Evolutionary conservation across 345 rosid genomes (phyloP).

Genomic region (Populus davidiana): DNA sequence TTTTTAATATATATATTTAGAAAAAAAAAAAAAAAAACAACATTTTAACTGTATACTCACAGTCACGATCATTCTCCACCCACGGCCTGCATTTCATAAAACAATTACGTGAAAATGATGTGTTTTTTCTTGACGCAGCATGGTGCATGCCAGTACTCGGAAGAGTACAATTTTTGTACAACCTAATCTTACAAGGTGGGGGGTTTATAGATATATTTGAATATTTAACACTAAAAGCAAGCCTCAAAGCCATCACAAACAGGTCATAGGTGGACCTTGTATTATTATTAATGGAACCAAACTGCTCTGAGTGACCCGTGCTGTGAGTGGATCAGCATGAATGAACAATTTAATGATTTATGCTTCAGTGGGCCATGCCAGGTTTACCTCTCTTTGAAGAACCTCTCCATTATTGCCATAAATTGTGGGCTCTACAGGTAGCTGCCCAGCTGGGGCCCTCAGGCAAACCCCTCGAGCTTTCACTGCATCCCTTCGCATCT

Average conservation of each 20-base stretch:
- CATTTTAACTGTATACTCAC: too few relatives aligned
- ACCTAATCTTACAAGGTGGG: not conserved
- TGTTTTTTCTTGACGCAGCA: not conserved
- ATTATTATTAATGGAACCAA: not conserved
- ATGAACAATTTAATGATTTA: not conserved
- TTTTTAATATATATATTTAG: too few relatives aligned
- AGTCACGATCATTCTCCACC: not conserved
- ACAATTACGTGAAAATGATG: not conserved
- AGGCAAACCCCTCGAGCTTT: constrained; percentile 8
- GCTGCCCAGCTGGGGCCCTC: not conserved
- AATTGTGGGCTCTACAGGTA: constrained; percentile 15
- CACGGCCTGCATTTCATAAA: not conserved
- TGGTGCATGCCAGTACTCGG: not conserved
- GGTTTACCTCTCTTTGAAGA: not conserved
- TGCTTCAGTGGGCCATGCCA: constrained; percentile 15
- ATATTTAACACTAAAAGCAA: not conserved
- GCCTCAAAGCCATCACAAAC: not conserved
- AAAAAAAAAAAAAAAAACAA: too few relatives aligned
- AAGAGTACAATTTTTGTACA: constrained; percentile 23
- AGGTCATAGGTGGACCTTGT: constrained; percentile 7
- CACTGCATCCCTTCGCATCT: not conserved
- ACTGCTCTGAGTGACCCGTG: constrained; percentile 12
- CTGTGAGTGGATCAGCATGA: constrained; percentile 8
- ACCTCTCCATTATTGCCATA: not conserved
- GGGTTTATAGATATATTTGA: not conserved